A percentile compares a stretch with the other conserved stretches of the same genome.
Evolutionary conservation across 306 rosid genomes (phyloP).

Genomic region (Psophocarpus tetragonolobus): DNA sequence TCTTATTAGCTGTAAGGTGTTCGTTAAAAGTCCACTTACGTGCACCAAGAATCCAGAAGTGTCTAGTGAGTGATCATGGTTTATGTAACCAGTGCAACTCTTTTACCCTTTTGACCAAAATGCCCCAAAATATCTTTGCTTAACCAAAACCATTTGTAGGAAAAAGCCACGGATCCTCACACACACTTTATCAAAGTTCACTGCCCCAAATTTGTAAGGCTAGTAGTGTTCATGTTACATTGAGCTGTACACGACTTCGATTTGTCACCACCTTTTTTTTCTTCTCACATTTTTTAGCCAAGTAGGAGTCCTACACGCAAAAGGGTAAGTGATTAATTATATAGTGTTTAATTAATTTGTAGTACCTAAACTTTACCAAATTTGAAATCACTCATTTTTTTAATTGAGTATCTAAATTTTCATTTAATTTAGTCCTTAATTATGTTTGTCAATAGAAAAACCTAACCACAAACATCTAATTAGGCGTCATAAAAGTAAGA

Average conservation of each 20-base stretch:
- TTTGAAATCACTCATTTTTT: no score
- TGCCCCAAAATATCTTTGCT: conserved; percentile 34
- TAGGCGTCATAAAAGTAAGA: no score
- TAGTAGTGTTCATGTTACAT: not conserved
- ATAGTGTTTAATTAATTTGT: no score
- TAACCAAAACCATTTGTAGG: not conserved
- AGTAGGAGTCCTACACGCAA: conserved; percentile 43
- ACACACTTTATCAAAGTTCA: conserved; percentile 13
- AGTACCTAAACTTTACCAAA: no score
- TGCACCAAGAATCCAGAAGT: conserved; percentile 33
- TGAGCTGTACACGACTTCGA: conserved; percentile 45
- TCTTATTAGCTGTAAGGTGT: conserved; percentile 38
- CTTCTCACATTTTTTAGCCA: not conserved
- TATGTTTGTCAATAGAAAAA: no score
- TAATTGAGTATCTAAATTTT: no score
- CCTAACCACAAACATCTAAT: no score
- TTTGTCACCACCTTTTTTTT: conserved; percentile 19
- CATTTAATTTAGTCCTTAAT: no score
- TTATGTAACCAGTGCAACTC: not conserved
- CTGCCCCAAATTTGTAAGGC: conserved; percentile 11
- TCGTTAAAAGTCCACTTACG: conserved; percentile 28
- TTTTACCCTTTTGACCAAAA: conserved; percentile 4
- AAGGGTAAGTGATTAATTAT: conserved; percentile 26
- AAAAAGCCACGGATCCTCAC: conserved; percentile 26
- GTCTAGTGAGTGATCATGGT: conserved; percentile 17